Evolutionary conservation across 495 filamentous ascomycete genomes (phyloP), one percentile per base, ranked within the genome.

Genomic region (Penicillium soppii): DNA sequence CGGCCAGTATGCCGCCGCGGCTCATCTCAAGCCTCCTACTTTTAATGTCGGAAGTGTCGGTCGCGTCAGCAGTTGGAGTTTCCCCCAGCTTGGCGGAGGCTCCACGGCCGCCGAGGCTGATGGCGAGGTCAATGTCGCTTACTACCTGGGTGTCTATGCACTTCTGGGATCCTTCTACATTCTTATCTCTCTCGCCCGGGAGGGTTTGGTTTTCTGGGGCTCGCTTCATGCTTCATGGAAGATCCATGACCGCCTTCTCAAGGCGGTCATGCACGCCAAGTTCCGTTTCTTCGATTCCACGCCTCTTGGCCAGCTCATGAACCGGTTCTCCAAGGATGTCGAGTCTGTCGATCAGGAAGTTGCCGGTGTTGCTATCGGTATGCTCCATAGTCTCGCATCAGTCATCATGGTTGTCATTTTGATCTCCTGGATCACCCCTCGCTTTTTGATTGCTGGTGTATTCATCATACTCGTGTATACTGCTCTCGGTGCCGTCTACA

Each of bases 271-370:
- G 47, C 85, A 91, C 43, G 95, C 95, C 13, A 90, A 89, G 61
- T 95, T 97, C 73, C 88, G 88, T 55, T 99, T 99, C 76, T 99
- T 99, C 64, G 95, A 99, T 66, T 90, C 90, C 2, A 99, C 95
- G 2, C 95, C 95, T 5, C 81, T 97, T 0, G 95, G 95, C 10
- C 94, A 97, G 68, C 79, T 99, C 55, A 97, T 97, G 88, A 99
- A 99, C 67, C 80, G 95, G 30, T 99, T 99, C 69, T 97, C 92
- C 54, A 97, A 97, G 68, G 95, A 97, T 68, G 78, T 97, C 21
- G 94, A 99, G 65, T 84, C 91, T 5, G 77, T 99, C 51, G 95
- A 99, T 54, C 95, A 99, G 67, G 94, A 97, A 65, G 88, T 97
- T 48, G 91, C 94, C 1, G 89, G 92, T 16, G 83, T 96, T 47